Evolutionary conservation across 2,329 filamentous ascomycete species (phyloP).

Genomic region (Colletotrichum paranaense): DNA sequence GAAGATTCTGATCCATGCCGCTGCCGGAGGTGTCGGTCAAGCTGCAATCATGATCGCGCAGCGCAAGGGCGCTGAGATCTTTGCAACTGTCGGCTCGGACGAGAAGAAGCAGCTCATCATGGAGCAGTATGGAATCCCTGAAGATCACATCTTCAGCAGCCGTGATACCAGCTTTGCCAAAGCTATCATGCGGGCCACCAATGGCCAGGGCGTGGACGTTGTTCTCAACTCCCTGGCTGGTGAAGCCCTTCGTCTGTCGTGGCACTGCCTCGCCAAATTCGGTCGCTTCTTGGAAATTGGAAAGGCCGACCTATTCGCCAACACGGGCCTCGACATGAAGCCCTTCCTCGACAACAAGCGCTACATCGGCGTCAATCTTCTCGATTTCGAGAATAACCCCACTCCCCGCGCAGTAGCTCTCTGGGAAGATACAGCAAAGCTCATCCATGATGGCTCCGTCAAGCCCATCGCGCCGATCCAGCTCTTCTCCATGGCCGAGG

Average conservation of each 20-base stretch:
- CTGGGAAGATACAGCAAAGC: slow-evolving; percentile 35
- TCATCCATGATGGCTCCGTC: slow-evolving; percentile 36
- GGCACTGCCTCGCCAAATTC: slow-evolving; percentile 55
- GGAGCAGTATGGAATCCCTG: slow-evolving; percentile 41
- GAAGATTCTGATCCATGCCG: slow-evolving; percentile 53
- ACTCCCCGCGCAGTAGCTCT: slow-evolving; percentile 42
- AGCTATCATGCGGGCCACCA: slow-evolving; percentile 43
- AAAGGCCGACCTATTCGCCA: slow-evolving; percentile 50
- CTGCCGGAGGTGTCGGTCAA: slow-evolving; percentile 51
- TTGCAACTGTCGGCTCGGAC: slow-evolving; percentile 49
- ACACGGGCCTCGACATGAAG: slow-evolving; percentile 58
- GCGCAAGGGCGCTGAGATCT: slow-evolving; percentile 53
- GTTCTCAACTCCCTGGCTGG: slow-evolving; percentile 56
- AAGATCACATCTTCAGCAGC: slow-evolving; percentile 42
- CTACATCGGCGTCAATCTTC: slow-evolving; percentile 58
- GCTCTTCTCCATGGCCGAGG: slow-evolving; percentile 37
- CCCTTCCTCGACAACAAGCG: slow-evolving; percentile 58
- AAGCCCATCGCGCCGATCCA: slow-evolving; percentile 45
- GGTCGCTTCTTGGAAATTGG: slow-evolving; percentile 60
- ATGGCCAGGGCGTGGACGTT: slow-evolving; percentile 47
- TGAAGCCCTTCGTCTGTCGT: slow-evolving; percentile 54
- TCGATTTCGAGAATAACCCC: slow-evolving; percentile 38
- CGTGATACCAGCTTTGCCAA: slow-evolving; percentile 44
- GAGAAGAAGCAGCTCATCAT: slow-evolving; percentile 45
- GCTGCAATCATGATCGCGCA: slow-evolving; percentile 52